Evolutionary conservation across 108 stramenopile species (phyloP).

Genomic region (Aurantiochytrium sp.): DNA sequence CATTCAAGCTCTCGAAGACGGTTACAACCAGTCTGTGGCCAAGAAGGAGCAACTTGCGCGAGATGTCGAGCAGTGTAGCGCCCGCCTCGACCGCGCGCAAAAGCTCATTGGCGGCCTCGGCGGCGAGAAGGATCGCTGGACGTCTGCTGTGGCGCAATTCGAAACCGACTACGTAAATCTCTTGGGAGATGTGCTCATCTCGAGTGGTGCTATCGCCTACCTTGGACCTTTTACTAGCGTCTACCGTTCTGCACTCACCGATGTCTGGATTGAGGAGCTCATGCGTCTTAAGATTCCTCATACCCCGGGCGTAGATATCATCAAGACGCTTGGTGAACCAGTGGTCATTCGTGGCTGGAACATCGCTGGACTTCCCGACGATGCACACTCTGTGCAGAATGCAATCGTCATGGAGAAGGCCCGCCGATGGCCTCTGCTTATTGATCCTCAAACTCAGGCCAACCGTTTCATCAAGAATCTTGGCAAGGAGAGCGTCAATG

Average conservation of each 20-base stretch:
- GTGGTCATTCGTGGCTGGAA: constrained; percentile 46
- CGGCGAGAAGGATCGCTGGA: constrained; percentile 54
- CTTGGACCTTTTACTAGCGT: constrained; percentile 49
- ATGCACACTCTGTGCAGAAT: constrained; percentile 50
- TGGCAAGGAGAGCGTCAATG: constrained; percentile 52
- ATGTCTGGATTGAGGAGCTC: constrained; percentile 36
- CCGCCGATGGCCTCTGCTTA: constrained; percentile 58
- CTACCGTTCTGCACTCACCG: constrained; percentile 36
- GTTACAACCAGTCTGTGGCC: constrained; percentile 39
- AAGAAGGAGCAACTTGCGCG: constrained; percentile 45
- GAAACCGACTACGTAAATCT: constrained; percentile 33
- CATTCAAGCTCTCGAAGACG: constrained; percentile 39
- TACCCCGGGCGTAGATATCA: constrained; percentile 34
- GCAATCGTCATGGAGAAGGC: constrained; percentile 58
- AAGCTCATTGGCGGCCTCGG: constrained; percentile 56
- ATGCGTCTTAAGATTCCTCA: constrained; percentile 33
- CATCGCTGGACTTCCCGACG: constrained; percentile 45
- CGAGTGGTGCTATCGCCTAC: constrained; percentile 52
- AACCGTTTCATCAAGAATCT: constrained; percentile 55
- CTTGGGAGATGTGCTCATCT: constrained; percentile 45
- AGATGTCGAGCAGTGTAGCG: constrained; percentile 37
- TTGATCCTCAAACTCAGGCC: constrained; percentile 62
- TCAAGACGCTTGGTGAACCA: constrained; percentile 39
- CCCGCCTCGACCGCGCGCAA: constrained; percentile 47
- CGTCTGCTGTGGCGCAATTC: constrained; percentile 35